These are phyloP conservation scores for Periconia sp. DNA, from an alignment of 2,329 filamentous ascomycete genomes.

Conservation along the genomic window DNA sequence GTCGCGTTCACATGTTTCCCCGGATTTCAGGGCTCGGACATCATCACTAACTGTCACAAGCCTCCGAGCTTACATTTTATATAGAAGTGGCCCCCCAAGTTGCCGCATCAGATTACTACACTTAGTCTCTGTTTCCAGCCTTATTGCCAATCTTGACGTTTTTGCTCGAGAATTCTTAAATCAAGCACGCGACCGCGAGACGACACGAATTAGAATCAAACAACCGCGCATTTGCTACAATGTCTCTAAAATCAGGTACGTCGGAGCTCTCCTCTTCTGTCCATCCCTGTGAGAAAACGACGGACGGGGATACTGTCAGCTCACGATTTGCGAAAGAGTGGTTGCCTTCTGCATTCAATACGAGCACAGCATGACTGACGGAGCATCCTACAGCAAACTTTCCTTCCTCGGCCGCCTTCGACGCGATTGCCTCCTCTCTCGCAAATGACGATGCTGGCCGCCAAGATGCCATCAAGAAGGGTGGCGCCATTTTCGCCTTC, in stretches of 20 bases:
- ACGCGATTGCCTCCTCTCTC: slow-evolving; percentile 79
- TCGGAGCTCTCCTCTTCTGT: slow-evolving; percentile 1
- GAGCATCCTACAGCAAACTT: too few relatives aligned
- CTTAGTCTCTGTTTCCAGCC: too few relatives aligned
- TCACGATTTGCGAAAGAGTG: background rate
- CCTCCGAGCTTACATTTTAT: slow-evolving; percentile 23
- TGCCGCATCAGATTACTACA: too few relatives aligned
- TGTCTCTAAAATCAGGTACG: slow-evolving; percentile 42
- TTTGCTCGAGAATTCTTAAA: too few relatives aligned
- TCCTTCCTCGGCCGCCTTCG: slow-evolving; percentile 91
- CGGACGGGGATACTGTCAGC: too few relatives aligned
- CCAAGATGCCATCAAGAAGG: slow-evolving; percentile 89
- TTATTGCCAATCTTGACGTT: too few relatives aligned
- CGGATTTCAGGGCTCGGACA: too few relatives aligned
- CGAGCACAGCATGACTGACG: background rate
- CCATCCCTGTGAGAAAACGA: too few relatives aligned
- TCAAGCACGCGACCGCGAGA: too few relatives aligned
- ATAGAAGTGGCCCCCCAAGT: too few relatives aligned
- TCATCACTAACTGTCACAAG: slow-evolving; percentile 33
- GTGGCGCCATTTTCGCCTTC: slow-evolving; percentile 87
- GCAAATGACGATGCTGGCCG: slow-evolving; percentile 71
- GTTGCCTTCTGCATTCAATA: background rate
- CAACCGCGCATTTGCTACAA: too few relatives aligned
- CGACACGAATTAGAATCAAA: too few relatives aligned
- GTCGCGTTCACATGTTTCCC: slow-evolving; percentile 23